Base-by-base conservation (phyloP, 768 basidiomycete genomes). In the Auricularia cornea region DNA sequence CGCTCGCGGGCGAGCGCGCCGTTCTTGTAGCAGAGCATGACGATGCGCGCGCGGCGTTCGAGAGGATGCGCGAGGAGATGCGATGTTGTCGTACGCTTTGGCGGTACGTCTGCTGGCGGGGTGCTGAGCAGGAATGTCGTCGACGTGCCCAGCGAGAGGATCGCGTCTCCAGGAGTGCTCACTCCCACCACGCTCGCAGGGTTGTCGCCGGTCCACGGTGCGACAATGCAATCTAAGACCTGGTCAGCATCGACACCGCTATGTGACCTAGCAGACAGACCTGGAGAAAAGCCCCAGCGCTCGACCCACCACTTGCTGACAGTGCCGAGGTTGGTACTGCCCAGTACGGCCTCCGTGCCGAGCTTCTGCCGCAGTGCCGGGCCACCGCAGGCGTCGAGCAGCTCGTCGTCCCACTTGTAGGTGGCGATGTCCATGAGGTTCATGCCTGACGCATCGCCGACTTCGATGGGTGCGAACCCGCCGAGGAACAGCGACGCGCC, bases 11-110 rank as follows among this genome's bases (percentile, higher is more conserved):
- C 87, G 10, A 94, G 81, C 0, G 90, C 88, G 26, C 91, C 91
- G 68, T 94, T 90, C 74, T 93, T 94, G 78, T 93, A 93, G 73
- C 92, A 94, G 11, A 95, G 82, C 92, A 96, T 96, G 33, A 86
- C 89, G 70, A 94, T 92, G 69, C 89, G 86, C 1, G 82, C 84
- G 23, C 67, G 69, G n/a, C 79, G 77, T 41, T 60, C 62, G 0
- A 85, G 87, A 2, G 88, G 90, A 70, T 89, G 86, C 1, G 88
- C 81, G 63, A 89, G 83, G 23, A 88, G 80, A 73, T 89, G 90
- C 3, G 88, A 91, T 8, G 86, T 86, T 3, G 85, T 90, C 71
- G 88, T 83, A 65, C 89, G 77, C 72, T 83, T 82, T 3, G 89
- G 89, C 18, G 86, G 82, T 3, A 74, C 79, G 64, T 83, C 80